Conservation (phyloP, 306 rosid genomes). For the Dalbergia oliveri region DNA sequence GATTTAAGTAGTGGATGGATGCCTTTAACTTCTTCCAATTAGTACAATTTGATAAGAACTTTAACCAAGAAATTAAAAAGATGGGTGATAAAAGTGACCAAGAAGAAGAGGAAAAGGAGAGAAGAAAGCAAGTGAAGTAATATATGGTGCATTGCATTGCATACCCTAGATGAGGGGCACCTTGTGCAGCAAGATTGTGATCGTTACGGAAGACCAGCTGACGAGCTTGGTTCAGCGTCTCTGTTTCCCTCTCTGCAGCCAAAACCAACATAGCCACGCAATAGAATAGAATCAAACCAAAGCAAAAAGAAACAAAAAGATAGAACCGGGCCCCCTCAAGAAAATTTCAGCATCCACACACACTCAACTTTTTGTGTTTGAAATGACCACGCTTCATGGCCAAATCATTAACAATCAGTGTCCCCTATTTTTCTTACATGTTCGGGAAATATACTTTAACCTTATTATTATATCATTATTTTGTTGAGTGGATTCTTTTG, state of each 20-base stretch:
- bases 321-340: not conserved
- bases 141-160: not conserved
- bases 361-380: constrained; percentile 41
- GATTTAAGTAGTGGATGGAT: not conserved
- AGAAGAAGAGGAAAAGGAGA: not conserved
- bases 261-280: constrained; percentile 2
- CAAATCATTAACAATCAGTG: constrained; percentile 48
- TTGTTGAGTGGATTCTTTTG: not conserved
- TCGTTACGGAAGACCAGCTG: constrained; percentile 89
- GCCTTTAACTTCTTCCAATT: not conserved
- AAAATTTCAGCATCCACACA: constrained; percentile 31
- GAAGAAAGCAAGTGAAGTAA: not conserved
- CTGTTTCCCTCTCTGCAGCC: constrained; percentile 95
- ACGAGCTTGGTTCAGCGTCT: constrained; percentile 95
- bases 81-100: not conserved
- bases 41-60: not conserved
- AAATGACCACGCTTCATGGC: constrained; percentile 58
- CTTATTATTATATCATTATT: not conserved
- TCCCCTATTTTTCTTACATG: not conserved
- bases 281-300: constrained; percentile 48
- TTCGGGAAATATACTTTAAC: not conserved
- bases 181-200: constrained; percentile 67
- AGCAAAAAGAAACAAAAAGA: constrained; percentile 2
- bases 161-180: constrained; percentile 82
- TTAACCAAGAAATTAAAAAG: not conserved